Evolutionary conservation across 139 green algal species (phyloP), one percentile per base, ranked within the genome.

Genomic region (Auxenochlorella pyrenoidosa): DNA sequence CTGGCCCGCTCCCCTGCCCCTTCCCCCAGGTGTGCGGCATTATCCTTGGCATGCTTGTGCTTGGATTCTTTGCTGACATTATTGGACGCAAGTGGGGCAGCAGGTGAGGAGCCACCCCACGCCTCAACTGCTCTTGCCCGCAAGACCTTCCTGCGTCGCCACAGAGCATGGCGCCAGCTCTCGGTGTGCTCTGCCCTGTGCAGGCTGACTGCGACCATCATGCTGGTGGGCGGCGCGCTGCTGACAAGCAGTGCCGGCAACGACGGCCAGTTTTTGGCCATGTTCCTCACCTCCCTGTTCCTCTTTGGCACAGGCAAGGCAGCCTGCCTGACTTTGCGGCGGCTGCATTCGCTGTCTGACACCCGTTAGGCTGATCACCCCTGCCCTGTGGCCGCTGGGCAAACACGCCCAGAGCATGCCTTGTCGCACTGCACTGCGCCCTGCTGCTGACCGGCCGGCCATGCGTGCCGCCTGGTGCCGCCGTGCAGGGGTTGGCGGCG

Each of bases 21-120:
- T 28, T n/a, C 24, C 40, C 3, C 10, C 75, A 81, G 75, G 43
- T 81, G 43, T 65, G 75, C 75, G 91, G 91, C 65, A 94, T 94
- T 60, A 94, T 94, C 26, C 54, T 88, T 5, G 91, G 91, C 79
- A 94, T 94, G 91, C 66, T 92, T n/a, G 38, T 54, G 1, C 86
- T 94, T 36, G 91, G 92, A 18, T 91, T 87, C 38, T 66, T 94
- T 32, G 92, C 87, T 12, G 93, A 96, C 84, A 83, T 87, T 47
- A 94, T 95, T 19, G 94, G 94, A 1, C 89, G 94, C 73, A 93
- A 94, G 73, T 94, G 89, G 91, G 94, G 94, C n/a, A 94, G 75
- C 75, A 81, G 75, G 75, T 81, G 32, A 1, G 38, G 3, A 21
- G 28, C 36, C 68, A 36, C 3, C 24, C 22, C 60, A 8, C 60